phyloP scores from a whole-genome alignment of 1,284 basidiomycete species.

The Ganoderma lingzhi region DNA sequence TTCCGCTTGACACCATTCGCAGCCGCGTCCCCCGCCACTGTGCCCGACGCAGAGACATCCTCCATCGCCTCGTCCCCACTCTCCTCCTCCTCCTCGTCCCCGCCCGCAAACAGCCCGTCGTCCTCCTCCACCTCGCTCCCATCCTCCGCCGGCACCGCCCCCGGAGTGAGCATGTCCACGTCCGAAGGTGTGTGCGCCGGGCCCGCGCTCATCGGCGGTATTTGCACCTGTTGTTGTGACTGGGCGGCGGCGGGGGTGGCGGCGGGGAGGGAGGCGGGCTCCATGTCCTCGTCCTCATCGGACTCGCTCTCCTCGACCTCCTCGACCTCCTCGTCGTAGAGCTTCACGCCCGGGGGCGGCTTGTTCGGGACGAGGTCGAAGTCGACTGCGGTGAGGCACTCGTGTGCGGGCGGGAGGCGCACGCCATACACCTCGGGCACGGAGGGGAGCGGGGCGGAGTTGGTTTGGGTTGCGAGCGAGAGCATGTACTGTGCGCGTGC shows the following conservation, averaged over 20 bases:
- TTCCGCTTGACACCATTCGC: slow-evolving; percentile 77
- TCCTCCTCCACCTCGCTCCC: slow-evolving; percentile 71
- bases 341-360: slow-evolving; percentile 74
- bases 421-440: slow-evolving; percentile 97
- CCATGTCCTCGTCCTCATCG: slow-evolving; percentile 74
- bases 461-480: slow-evolving; percentile 90
- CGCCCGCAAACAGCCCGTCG: slow-evolving; percentile 68
- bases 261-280: slow-evolving; percentile 52
- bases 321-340: slow-evolving; percentile 83
- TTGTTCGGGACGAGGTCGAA: slow-evolving; percentile 94
- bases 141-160: slow-evolving; percentile 61
- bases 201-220: slow-evolving; percentile 52
- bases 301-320: slow-evolving; percentile 77
- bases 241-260: slow-evolving; percentile 13
- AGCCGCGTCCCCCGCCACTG: slow-evolving; percentile 39
- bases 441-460: slow-evolving; percentile 87
- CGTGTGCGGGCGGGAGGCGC: slow-evolving; percentile 82
- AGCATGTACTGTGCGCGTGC: slow-evolving; percentile 77
- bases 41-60: slow-evolving; percentile 63
- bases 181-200: slow-evolving; percentile 70
- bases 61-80: slow-evolving; percentile 82
- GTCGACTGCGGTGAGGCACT: slow-evolving; percentile 90
- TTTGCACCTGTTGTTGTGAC: not conserved
- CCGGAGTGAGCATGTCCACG: slow-evolving; percentile 63
- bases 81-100: slow-evolving; percentile 73